Evolutionary conservation across 345 rosid genomes (phyloP), one percentile per base, ranked within the genome.

Genomic region (Rhodomyrtus tomentosa): DNA sequence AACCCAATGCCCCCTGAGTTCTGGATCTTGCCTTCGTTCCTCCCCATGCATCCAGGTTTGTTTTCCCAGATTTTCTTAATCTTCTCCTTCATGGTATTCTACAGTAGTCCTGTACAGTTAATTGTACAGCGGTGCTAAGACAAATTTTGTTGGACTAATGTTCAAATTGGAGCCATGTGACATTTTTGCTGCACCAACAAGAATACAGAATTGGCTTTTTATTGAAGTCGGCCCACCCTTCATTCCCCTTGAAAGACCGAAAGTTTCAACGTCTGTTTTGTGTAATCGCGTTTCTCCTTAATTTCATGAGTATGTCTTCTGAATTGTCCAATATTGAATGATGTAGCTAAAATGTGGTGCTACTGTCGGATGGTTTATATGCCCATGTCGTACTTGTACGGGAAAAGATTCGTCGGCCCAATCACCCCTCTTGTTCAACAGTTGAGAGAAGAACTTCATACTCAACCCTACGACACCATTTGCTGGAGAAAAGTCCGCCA

Each of bases 311-410:
- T 68, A 21, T 20, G 79, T 18, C 20, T 22, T 36, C 79, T 36
- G 40, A 68, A 68, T 68, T 18, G 22, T 20, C 48, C 42, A 22
- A 16, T 84, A 5, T 38, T 51, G 38, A 36, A 14, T 72, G 36
- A 82, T 87, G 86, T 89, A 89, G 91, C 87, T 29, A 87, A 86
- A 58, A 87, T 89, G 91, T 89, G 89, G 89, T 87, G 91, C 87
- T 89, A 84, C 49, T 85, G 89, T 55, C 85, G 91, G 48, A 80
- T 89, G 87, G 89, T 87, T 54, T 89, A 89, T 85, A 87, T 89
- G 91, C 91, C 91, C 6, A 82, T 89, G 80, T 89, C 89, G 5
- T 89, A 89, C 53, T 84, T 89, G 81, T 89, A 89, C 27, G 91
- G 91, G 12, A 89, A 87, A 81, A 85, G 84, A 38, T 89, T 87